Conservation (phyloP, 1,284 basidiomycete species). For the Microbotryum silenes-acaulis region DNA sequence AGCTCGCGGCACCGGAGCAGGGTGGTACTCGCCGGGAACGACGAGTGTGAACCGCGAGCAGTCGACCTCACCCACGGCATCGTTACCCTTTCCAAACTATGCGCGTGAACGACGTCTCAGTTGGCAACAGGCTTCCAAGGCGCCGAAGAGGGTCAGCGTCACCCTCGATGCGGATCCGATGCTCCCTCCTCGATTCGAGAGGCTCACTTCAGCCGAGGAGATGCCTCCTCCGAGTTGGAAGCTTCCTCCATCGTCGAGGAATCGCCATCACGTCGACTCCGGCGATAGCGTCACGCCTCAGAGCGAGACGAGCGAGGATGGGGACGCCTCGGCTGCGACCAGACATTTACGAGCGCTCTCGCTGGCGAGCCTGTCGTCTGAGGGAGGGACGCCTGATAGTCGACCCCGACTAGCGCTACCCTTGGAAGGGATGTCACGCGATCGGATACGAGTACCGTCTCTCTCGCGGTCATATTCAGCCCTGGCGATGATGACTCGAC, state of each 20-base stretch:
- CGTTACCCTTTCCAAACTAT: background rate
- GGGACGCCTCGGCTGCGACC: background rate
- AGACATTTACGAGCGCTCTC: background rate
- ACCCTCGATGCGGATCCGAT: background rate
- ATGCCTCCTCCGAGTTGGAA: constrained; percentile 12
- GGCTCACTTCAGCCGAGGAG: background rate
- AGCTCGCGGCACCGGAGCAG: background rate
- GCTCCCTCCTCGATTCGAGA: background rate
- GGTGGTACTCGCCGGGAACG: background rate
- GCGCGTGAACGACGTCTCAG: background rate
- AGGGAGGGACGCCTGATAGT: background rate
- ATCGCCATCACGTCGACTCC: background rate
- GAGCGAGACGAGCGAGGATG: background rate
- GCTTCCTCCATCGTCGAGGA: background rate
- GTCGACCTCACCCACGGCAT: background rate
- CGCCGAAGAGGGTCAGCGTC: background rate
- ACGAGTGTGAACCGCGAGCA: background rate
- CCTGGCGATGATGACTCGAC: background rate
- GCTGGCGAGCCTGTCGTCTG: background rate
- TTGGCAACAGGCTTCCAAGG: background rate
- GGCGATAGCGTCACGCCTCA: background rate
- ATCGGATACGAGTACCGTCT: too few species aligned
- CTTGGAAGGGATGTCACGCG: too few species aligned
- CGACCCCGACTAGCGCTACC: constrained; percentile 1
- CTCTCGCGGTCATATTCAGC: background rate